Evolutionary conservation across 257 asterid genomes (phyloP).

Genomic region (Parsonsia alboflavescens): DNA sequence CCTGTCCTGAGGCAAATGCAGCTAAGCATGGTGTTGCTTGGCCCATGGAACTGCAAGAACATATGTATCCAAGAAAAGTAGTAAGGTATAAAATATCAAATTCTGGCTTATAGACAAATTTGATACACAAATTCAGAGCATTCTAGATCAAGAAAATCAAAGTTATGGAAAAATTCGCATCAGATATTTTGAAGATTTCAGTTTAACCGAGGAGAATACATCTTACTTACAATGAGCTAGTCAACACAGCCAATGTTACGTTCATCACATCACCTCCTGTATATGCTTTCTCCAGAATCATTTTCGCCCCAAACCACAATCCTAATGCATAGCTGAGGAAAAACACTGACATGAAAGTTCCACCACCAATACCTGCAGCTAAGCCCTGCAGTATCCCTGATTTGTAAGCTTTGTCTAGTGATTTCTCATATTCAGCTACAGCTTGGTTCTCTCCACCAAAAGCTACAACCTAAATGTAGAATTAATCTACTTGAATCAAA

Average conservation of each 20-base stretch:
- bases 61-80: neutral
- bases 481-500: neutral
- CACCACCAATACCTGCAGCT: slow-evolving; percentile 70
- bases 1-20: slow-evolving; percentile 74
- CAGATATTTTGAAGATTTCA: no score
- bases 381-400: slow-evolving; percentile 66
- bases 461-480: slow-evolving; percentile 53
- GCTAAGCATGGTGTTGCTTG: slow-evolving; percentile 77
- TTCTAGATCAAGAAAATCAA: no score
- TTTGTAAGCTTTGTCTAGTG: slow-evolving; percentile 56
- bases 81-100: no score
- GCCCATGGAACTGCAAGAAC: slow-evolving; percentile 64
- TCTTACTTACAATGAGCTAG: slow-evolving; percentile 68
- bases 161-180: no score
- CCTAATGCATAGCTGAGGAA: slow-evolving; percentile 79
- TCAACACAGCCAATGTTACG: slow-evolving; percentile 55
- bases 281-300: slow-evolving; percentile 51
- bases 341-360: slow-evolving; percentile 53
- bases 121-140: neutral
- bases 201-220: no score
- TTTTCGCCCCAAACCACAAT: slow-evolving; percentile 67
- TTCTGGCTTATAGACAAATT: neutral
- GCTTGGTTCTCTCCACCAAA: slow-evolving; percentile 80
- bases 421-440: slow-evolving; percentile 38
- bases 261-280: slow-evolving; percentile 61